Conservation (phyloP, 805 yeast genomes). For the Candida suzukii region DNA sequence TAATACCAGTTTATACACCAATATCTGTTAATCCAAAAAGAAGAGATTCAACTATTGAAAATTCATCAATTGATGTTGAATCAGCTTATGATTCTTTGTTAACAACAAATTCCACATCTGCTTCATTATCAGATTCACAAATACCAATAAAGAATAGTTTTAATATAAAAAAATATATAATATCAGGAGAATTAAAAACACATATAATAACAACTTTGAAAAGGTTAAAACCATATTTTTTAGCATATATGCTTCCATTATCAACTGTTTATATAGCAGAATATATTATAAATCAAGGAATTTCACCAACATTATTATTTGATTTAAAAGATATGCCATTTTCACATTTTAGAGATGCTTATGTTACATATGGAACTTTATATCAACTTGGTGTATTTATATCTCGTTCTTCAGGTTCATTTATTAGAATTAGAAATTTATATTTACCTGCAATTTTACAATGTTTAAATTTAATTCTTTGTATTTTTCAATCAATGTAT, state of each 20-base stretch:
- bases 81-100: neutral
- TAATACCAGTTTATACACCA: slow-evolving; percentile 17
- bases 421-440: slow-evolving; percentile 51
- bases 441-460: slow-evolving; percentile 65
- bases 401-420: slow-evolving; percentile 75
- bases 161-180: neutral
- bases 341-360: slow-evolving; percentile 67
- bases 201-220: slow-evolving; percentile 21
- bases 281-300: slow-evolving; percentile 85
- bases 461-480: slow-evolving; percentile 48
- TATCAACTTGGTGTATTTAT: slow-evolving; percentile 92
- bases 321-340: slow-evolving; percentile 70
- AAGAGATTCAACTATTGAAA: neutral
- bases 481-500: slow-evolving; percentile 58
- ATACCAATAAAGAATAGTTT: neutral
- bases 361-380: slow-evolving; percentile 83
- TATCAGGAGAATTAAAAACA: neutral
- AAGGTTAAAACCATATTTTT: slow-evolving; percentile 35
- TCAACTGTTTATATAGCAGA: slow-evolving; percentile 80
- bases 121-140: neutral
- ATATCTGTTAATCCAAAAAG: neutral
- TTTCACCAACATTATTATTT: slow-evolving; percentile 81
- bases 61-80: neutral
- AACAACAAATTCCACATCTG: neutral
- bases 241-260: slow-evolving; percentile 79